Evolutionary conservation across 2,329 filamentous ascomycete genomes (phyloP).

Genomic region (Harringtonia lauricola): DNA sequence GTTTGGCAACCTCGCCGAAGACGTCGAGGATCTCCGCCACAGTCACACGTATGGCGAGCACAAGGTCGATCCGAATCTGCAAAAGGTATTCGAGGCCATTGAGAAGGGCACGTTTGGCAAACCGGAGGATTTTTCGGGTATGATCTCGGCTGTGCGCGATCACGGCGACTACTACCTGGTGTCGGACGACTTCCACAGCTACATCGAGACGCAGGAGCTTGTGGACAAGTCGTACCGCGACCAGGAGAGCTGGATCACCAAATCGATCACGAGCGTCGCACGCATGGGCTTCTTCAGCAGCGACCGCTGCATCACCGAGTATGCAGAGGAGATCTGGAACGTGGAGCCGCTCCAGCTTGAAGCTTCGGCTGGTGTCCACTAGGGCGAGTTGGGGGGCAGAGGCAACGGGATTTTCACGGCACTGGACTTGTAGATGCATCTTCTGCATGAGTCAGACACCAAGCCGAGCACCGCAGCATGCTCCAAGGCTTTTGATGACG

Average conservation of each 20-base stretch:
- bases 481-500: no score
- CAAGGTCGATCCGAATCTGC: slow-evolving; percentile 63
- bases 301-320: slow-evolving; percentile 92
- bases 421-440: no score
- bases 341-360: slow-evolving; percentile 62
- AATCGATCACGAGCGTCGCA: slow-evolving; percentile 78
- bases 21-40: slow-evolving; percentile 93
- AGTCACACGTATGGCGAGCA: slow-evolving; percentile 75
- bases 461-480: no score
- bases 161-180: slow-evolving; percentile 98
- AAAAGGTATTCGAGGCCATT: slow-evolving; percentile 76
- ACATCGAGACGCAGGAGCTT: slow-evolving; percentile 79
- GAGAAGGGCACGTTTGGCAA: slow-evolving; percentile 73
- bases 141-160: slow-evolving; percentile 76
- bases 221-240: slow-evolving; percentile 90
- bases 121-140: slow-evolving; percentile 63
- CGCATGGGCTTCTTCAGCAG: slow-evolving; percentile 97
- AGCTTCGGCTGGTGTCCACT: slow-evolving; percentile 11
- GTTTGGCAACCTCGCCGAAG: slow-evolving; percentile 90
- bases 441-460: no score
- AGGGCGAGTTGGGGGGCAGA: slow-evolving; percentile 5
- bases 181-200: slow-evolving; percentile 93
- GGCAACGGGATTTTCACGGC: background rate
- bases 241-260: slow-evolving; percentile 84
- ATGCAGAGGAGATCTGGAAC: slow-evolving; percentile 96